These are phyloP conservation scores for Tilletia setariae DNA, from an alignment of 1,284 basidiomycete species.

Conservation along the genomic window DNA sequence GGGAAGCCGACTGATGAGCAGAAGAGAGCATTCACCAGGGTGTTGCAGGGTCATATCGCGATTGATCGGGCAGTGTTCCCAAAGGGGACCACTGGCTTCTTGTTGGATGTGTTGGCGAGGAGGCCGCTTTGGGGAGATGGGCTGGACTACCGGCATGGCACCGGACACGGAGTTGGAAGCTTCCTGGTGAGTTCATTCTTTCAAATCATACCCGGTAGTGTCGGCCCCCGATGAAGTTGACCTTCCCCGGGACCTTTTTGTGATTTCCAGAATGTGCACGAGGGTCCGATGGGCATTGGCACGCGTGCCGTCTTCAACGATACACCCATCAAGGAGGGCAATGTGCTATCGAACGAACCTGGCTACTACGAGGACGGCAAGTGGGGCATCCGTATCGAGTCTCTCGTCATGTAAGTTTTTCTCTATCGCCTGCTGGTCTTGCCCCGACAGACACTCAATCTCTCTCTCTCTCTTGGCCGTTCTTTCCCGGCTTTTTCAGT, in stretches of 20 bases:
- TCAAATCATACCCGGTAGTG: too few species aligned
- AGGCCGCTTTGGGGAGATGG: slow-evolving; percentile 86
- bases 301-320: slow-evolving; percentile 50
- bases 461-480: too few species aligned
- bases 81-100: slow-evolving; percentile 73
- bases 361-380: slow-evolving; percentile 88
- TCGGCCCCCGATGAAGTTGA: too few species aligned
- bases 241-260: too few species aligned
- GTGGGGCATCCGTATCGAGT: slow-evolving; percentile 92
- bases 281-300: slow-evolving; percentile 52
- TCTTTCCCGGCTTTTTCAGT: slow-evolving; percentile 18
- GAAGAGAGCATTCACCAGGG: slow-evolving; percentile 83
- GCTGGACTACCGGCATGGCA: slow-evolving; percentile 17
- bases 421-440: not conserved
- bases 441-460: not conserved
- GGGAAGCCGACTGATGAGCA: slow-evolving; percentile 78
- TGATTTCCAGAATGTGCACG: slow-evolving; percentile 52
- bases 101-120: slow-evolving; percentile 78
- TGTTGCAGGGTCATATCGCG: slow-evolving; percentile 91
- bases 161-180: not conserved
- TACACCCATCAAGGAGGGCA: slow-evolving; percentile 49
- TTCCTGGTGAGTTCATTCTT: slow-evolving; percentile 11
- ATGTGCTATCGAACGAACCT: slow-evolving; percentile 62
- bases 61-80: slow-evolving; percentile 85
- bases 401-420: slow-evolving; percentile 51